Evolutionary conservation across 176 grass and related monocot species (phyloP), one percentile per base, ranked within the genome.

Genomic region (Stipa capillata): DNA sequence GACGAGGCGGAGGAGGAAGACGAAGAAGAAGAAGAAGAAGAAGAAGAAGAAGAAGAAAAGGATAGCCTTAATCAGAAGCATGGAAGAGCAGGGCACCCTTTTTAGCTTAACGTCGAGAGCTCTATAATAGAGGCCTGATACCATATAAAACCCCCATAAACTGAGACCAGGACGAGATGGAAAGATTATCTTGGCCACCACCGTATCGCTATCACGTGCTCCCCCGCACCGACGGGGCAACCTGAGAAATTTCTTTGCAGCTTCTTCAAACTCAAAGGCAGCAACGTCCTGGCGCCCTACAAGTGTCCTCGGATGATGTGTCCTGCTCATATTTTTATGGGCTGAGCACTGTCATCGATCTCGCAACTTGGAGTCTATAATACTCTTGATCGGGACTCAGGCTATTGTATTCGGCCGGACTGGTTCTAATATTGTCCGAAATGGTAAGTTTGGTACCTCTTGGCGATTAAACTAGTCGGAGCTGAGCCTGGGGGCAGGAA

Each of bases 151-250:
- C 24, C 14, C 9, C 13, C 11, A 8, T 31, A 79, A 73, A 8
- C 59, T 27, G 69, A 80, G 68, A 84, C 86, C 86, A 42, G 69
- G 62, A 72, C 55, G 66, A 70, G 81, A 84, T 68, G 81, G 81
- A 62, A 89, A 85, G 87, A 85, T 89, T 40, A 81, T 69, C 82
- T 81, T 85, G 42, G 68, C 82, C 54, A 60, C 76, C 58, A 6
- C n/a, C 87, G 82, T 85, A 85, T 81, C 72, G 82, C 77, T 85
- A 78, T 89, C 87, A 89, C 82, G 87, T 89, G 87, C 87, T 51
- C 70, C 55, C 54, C 69, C 87, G 40, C 87, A 85, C 87, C 87
- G 87, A 89, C 87, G 85, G 71, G 68, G 59, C 14, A 34, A 48
- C 68, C 62, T n/a, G 33, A 75, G 82, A 85, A 89, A 85, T 85